Evolutionary conservation across 139 green algal species (phyloP).

Genomic region (Nannochloris sp.): DNA sequence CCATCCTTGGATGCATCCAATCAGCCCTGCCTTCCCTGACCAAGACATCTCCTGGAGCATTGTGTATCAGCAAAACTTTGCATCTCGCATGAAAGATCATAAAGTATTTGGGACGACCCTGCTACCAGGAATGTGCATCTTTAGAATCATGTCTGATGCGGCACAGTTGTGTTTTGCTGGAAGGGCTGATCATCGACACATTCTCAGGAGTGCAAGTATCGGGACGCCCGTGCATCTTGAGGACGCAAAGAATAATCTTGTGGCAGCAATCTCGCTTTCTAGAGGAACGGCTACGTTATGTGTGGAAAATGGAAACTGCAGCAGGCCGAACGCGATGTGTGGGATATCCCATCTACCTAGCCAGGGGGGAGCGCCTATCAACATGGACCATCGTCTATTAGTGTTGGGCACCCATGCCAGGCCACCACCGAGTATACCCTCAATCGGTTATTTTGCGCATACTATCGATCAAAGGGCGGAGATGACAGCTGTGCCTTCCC

Average conservation of each 20-base stretch:
- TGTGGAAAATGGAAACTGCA: not conserved
- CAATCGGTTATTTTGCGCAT: not conserved
- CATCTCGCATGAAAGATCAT: slow-evolving; percentile 64
- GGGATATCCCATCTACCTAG: not conserved
- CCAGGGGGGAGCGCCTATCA: not conserved
- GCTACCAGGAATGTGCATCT: slow-evolving; percentile 6
- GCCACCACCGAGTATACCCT: too few relatives aligned
- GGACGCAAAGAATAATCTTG: not conserved
- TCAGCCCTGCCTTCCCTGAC: not conserved
- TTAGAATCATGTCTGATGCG: not conserved
- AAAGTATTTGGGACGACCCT: slow-evolving; percentile 6
- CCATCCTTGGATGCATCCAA: not conserved
- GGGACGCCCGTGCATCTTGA: not conserved
- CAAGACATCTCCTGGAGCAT: not conserved
- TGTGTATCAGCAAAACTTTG: slow-evolving; percentile 15
- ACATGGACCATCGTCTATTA: not conserved
- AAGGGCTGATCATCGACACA: too few relatives aligned
- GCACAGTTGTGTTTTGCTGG: not conserved
- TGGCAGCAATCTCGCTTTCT: not conserved
- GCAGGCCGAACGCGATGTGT: not conserved
- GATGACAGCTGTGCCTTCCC: not conserved
- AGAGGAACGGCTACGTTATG: not conserved
- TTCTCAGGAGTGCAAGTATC: not conserved
- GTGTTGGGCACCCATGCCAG: not conserved
- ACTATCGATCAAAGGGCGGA: too few relatives aligned